Conservation (phyloP, 192 early-diverging fungal genomes). For the Backusella westeae region DNA sequence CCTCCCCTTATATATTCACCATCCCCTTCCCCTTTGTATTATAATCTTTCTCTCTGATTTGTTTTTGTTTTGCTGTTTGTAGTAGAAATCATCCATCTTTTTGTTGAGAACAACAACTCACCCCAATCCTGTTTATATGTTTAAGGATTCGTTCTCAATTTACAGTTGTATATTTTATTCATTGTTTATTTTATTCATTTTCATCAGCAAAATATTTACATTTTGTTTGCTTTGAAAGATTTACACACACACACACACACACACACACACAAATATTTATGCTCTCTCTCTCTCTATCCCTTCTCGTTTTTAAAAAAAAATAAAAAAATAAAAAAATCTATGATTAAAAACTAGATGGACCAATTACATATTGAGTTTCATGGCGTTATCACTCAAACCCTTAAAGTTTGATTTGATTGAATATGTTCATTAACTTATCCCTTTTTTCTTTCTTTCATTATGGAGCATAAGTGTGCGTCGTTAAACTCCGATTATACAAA, state of each 20-base stretch:
- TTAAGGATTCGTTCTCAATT: neutral
- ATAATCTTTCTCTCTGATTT: neutral
- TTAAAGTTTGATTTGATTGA: neutral
- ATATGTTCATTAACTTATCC: neutral
- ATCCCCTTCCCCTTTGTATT: neutral
- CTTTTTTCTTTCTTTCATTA: neutral
- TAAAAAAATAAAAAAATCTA: neutral
- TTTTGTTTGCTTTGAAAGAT: neutral
- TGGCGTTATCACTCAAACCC: neutral
- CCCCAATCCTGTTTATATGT: constrained; percentile 4
- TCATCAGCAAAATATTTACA: neutral
- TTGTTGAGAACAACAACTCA: neutral
- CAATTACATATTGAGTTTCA: neutral
- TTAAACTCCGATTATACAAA: neutral
- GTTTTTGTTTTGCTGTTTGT: constrained; percentile 10
- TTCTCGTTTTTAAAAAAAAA: neutral
- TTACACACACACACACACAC: neutral
- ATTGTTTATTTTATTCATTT: neutral
- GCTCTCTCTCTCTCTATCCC: neutral
- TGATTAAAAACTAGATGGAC: neutral
- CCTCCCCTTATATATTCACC: neutral
- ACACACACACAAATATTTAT: neutral
- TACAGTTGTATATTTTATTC: neutral
- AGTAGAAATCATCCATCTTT: neutral
- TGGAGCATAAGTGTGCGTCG: neutral